Conservation (phyloP, 202 grass and related monocot species). For the Saccharum hybrid region DNA sequence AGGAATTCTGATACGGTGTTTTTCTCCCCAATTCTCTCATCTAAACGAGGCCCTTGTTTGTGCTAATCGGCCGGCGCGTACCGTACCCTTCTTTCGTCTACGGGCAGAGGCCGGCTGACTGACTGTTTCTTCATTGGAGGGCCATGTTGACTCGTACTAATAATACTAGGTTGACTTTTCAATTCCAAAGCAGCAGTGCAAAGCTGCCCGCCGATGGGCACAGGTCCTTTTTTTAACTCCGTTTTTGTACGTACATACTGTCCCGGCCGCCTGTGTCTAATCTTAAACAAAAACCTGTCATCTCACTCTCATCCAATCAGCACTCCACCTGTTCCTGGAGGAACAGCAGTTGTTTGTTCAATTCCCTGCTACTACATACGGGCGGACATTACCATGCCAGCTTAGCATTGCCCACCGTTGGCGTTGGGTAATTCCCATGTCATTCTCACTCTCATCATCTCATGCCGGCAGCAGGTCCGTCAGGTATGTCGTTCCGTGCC, state of each 20-base stretch:
- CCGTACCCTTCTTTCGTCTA: not conserved
- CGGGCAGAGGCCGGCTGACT: not conserved
- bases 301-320: not conserved
- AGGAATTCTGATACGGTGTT: too few species aligned
- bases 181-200: not conserved
- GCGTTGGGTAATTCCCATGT: too few species aligned
- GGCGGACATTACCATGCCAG: too few species aligned
- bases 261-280: not conserved
- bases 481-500: not conserved
- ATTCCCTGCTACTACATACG: not conserved
- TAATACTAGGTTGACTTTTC: not conserved
- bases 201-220: not conserved
- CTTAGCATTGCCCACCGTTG: too few species aligned
- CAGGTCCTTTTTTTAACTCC: not conserved
- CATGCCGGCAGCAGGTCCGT: too few species aligned
- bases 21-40: too few species aligned
- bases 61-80: not conserved
- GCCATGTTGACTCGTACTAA: not conserved
- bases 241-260: not conserved
- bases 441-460: too few species aligned
- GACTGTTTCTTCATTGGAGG: too few species aligned
- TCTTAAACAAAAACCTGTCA: not conserved
- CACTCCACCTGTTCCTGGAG: not conserved
- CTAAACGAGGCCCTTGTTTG: too few species aligned
- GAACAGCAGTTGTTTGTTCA: too few species aligned